A percentile compares a stretch with the other conserved stretches of the same genome.
Conservation (phyloP, 1,284 basidiomycete genomes). For the Butyriboletus appendiculatus region DNA sequence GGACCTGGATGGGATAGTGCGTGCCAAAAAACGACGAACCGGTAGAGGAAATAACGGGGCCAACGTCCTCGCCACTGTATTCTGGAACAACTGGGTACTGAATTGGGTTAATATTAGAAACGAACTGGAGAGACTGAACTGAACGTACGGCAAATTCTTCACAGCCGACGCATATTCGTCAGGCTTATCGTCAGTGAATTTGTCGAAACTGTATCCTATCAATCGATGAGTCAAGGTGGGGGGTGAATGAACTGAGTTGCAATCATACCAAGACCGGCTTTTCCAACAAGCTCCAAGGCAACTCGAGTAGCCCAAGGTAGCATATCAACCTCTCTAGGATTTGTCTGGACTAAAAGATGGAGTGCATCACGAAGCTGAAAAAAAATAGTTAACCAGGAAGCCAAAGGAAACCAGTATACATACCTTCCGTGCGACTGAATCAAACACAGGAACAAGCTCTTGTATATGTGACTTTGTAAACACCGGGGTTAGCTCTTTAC, state of each 20-base stretch:
- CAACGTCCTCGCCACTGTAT: slow-evolving; percentile 35
- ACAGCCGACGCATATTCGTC: slow-evolving; percentile 37
- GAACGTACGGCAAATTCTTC: slow-evolving; percentile 39
- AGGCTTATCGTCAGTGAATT: slow-evolving; percentile 40
- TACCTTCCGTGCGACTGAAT: too few species aligned
- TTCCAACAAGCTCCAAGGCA: slow-evolving; percentile 35
- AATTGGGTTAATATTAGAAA: slow-evolving; percentile 28
- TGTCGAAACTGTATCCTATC: slow-evolving; percentile 39
- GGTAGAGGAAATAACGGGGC: slow-evolving; percentile 39
- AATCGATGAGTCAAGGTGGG: slow-evolving; percentile 43
- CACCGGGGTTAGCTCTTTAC: slow-evolving; percentile 48
- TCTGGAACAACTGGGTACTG: slow-evolving; percentile 38
- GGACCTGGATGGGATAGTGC: slow-evolving; percentile 38
- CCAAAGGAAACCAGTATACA: too few species aligned
- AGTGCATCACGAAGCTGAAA: too few species aligned
- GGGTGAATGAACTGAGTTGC: neutral
- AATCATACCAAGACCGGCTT: slow-evolving; percentile 42
- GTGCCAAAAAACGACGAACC: slow-evolving; percentile 43
- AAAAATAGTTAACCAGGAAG: too few species aligned
- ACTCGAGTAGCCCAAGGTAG: slow-evolving; percentile 41
- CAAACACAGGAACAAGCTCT: neutral
- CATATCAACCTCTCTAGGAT: slow-evolving; percentile 41
- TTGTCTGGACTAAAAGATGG: slow-evolving; percentile 13
- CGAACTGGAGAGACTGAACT: slow-evolving; percentile 23
- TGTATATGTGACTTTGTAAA: slow-evolving; percentile 46